phyloP scores from a whole-genome alignment of 768 basidiomycete species.

The Cystobasidium onofrii region DNA sequence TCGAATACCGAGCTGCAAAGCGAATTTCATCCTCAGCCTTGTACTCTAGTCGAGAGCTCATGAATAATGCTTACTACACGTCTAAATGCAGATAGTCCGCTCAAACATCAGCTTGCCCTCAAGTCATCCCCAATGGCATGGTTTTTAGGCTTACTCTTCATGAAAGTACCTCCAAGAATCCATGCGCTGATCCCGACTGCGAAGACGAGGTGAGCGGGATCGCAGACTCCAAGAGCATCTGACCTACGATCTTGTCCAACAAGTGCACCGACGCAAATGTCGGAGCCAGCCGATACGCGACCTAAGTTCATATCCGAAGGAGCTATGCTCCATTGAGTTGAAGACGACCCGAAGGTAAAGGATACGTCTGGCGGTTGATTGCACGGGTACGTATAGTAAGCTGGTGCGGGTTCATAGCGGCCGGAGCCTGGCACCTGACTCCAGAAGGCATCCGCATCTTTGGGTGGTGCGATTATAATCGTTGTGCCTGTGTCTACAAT shows the following conservation, averaged over 20 bases:
- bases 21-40: too few relatives aligned
- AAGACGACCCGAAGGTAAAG: conserved; percentile 50
- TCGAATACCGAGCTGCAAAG: conserved; percentile 27
- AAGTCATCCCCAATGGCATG: too few relatives aligned
- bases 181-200: conserved; percentile 22
- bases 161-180: conserved; percentile 27
- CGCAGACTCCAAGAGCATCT: too few relatives aligned
- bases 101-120: too few relatives aligned
- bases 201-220: too few relatives aligned
- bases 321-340: conserved; percentile 48
- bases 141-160: conserved; percentile 18
- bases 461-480: conserved; percentile 45
- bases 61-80: conserved; percentile 23
- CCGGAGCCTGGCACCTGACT: conserved; percentile 49
- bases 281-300: conserved; percentile 1
- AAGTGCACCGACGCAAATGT: conserved; percentile 37
- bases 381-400: conserved; percentile 46
- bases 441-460: conserved; percentile 44
- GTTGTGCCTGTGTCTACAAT: conserved; percentile 42
- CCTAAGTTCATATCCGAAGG: conserved; percentile 48
- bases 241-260: conserved; percentile 37
- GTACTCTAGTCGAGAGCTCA: too few relatives aligned
- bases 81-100: too few relatives aligned
- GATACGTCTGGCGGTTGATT: conserved; percentile 46
- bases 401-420: conserved; percentile 25